A percentile compares a stretch with the other conserved stretches of the same genome.
phyloP scores from a whole-genome alignment of 352 stramenopile genomes.

The Phytopythium aichiense region DNA sequence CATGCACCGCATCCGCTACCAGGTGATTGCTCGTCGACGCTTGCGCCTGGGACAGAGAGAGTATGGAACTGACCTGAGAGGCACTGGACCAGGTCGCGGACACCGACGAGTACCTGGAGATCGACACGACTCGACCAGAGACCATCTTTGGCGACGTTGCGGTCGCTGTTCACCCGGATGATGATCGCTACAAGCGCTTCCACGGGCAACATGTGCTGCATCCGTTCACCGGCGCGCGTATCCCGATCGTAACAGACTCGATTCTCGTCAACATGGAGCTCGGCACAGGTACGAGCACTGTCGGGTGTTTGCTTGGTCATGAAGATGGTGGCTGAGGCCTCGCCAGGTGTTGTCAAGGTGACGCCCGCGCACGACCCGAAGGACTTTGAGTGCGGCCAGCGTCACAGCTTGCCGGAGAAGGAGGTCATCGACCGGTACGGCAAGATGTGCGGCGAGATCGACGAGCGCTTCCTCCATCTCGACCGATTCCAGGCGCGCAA shows the following conservation, averaged over 20 bases:
- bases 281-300: conserved; percentile 93
- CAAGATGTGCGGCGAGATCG: conserved; percentile 67
- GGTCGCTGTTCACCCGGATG: conserved; percentile 96
- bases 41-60: not conserved
- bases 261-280: conserved; percentile 98
- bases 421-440: conserved; percentile 74
- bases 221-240: conserved; percentile 86
- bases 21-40: conserved; percentile 15
- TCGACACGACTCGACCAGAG: conserved; percentile 98
- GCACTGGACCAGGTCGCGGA: conserved; percentile 30
- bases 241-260: conserved; percentile 96
- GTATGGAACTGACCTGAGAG: not conserved
- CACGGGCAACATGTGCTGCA: conserved; percentile 96
- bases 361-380: conserved; percentile 99
- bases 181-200: conserved; percentile 92
- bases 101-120: conserved; percentile 75
- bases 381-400: conserved; percentile 98
- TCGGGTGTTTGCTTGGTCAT: not conserved
- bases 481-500: conserved; percentile 94
- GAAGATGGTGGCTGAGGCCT: not conserved
- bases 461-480: conserved; percentile 87
- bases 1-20: conserved; percentile 81
- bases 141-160: conserved; percentile 99
- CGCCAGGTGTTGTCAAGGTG: conserved; percentile 87
- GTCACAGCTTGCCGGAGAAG: conserved; percentile 88